Evolutionary conservation across 176 grass and related monocot species (phyloP).

Genomic region (Canna indica): DNA sequence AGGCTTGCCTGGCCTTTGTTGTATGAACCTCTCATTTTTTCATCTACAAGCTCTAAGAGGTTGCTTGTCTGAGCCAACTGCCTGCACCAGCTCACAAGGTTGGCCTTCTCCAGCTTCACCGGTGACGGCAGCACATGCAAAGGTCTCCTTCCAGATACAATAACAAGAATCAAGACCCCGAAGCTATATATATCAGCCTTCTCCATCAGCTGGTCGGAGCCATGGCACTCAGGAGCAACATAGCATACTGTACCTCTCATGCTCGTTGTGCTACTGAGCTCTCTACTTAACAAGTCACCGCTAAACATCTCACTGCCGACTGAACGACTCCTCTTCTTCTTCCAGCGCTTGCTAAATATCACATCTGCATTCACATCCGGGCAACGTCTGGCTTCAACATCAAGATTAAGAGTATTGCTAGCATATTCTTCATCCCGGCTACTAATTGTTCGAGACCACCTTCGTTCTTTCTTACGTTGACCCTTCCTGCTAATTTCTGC

Average conservation of each 20-base stretch:
- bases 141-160: constrained; percentile 63
- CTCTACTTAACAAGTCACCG: constrained; percentile 44
- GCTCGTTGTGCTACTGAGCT: constrained; percentile 54
- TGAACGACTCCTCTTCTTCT: constrained; percentile 39
- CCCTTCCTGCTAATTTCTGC: constrained; percentile 66
- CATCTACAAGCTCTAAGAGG: constrained; percentile 75
- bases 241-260: constrained; percentile 77
- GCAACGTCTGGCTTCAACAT: not conserved
- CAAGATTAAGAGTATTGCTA: not conserved
- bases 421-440: not conserved
- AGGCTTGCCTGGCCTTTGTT: constrained; percentile 52
- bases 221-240: constrained; percentile 47
- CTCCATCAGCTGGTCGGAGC: constrained; percentile 25
- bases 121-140: constrained; percentile 85
- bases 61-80: constrained; percentile 62
- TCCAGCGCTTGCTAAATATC: constrained; percentile 27
- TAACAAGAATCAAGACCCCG: constrained; percentile 51
- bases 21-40: constrained; percentile 40
- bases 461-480: constrained; percentile 22
- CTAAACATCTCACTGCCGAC: constrained; percentile 43
- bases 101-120: constrained; percentile 78
- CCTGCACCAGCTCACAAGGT: constrained; percentile 75
- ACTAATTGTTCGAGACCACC: constrained; percentile 38
- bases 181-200: constrained; percentile 44
- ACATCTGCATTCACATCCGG: constrained; percentile 12